Percentiles rank a stretch among this genome's conserved stretches.
These are phyloP conservation scores for Dothistroma septosporum DNA, from an alignment of 2,329 filamentous ascomycete species.

Conservation along the genomic window DNA sequence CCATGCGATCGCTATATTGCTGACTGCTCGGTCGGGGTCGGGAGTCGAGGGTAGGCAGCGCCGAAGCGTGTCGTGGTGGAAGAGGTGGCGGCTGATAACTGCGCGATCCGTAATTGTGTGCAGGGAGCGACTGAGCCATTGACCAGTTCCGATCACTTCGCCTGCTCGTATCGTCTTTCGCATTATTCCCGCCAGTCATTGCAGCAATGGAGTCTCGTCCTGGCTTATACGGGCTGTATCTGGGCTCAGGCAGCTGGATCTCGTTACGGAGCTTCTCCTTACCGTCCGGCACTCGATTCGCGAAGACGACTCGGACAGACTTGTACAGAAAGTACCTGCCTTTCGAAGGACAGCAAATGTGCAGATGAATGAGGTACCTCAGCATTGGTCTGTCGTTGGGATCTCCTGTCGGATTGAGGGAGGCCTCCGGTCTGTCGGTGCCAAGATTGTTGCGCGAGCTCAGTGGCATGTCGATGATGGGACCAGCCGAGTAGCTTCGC, in stretches of 20 bases:
- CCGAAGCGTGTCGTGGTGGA: slow-evolving; percentile 26
- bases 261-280: slow-evolving; percentile 91
- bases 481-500: slow-evolving; percentile 83
- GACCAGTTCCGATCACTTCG: slow-evolving; percentile 11
- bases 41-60: slow-evolving; percentile 28
- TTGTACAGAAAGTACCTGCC: slow-evolving; percentile 89
- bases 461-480: slow-evolving; percentile 69
- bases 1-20: slow-evolving; percentile 27
- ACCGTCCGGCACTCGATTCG: slow-evolving; percentile 90
- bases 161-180: slow-evolving; percentile 15
- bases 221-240: slow-evolving; percentile 79
- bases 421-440: slow-evolving; percentile 52
- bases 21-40: slow-evolving; percentile 29
- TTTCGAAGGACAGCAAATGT: slow-evolving; percentile 82
- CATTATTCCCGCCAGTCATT: slow-evolving; percentile 9
- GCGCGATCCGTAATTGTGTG: slow-evolving; percentile 23
- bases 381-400: slow-evolving; percentile 66
- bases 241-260: slow-evolving; percentile 80
- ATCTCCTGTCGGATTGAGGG: slow-evolving; percentile 48
- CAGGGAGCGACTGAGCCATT: slow-evolving; percentile 25
- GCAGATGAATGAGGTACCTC: slow-evolving; percentile 85
- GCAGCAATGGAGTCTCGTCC: slow-evolving; percentile 39
- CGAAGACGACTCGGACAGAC: slow-evolving; percentile 89
- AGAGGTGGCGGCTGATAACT: slow-evolving; percentile 21
- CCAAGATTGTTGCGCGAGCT: slow-evolving; percentile 45